These are phyloP conservation scores for Solanum gracilifrons DNA, from an alignment of 257 asterid genomes.

Conservation along the genomic window DNA sequence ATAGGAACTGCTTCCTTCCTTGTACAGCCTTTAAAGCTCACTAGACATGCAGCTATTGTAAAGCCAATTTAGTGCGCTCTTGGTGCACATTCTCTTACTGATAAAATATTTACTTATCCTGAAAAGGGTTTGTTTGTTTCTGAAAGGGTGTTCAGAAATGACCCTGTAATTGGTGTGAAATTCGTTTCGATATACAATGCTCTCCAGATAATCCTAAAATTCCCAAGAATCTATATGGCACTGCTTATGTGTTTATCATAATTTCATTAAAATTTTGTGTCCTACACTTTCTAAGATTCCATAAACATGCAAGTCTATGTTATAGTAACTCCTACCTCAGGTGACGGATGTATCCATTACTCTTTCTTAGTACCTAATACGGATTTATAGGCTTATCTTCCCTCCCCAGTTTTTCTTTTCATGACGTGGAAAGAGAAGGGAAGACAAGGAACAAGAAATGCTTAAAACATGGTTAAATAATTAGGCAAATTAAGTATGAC, in stretches of 20 bases:
- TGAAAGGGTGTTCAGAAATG: neutral
- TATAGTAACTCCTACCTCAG: neutral
- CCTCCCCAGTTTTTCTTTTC: neutral
- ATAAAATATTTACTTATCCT: neutral
- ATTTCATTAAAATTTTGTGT: neutral
- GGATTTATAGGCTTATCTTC: neutral
- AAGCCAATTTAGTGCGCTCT: neutral
- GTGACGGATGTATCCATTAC: neutral
- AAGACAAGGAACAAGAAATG: neutral
- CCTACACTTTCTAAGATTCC: neutral
- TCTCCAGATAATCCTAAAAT: neutral
- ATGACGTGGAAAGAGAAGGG: neutral
- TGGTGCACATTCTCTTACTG: neutral
- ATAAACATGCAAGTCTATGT: neutral
- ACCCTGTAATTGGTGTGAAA: neutral
- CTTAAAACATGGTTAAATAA: neutral
- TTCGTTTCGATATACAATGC: neutral
- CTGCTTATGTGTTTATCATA: neutral
- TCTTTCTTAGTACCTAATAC: neutral
- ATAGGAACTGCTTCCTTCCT: neutral
- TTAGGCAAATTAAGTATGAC: neutral
- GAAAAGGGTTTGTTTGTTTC: neutral
- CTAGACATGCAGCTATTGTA: neutral
- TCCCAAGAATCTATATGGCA: neutral
- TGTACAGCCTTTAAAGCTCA: neutral